Evolutionary conservation across 257 asterid species (phyloP).

Genomic region (Avicennia marina): DNA sequence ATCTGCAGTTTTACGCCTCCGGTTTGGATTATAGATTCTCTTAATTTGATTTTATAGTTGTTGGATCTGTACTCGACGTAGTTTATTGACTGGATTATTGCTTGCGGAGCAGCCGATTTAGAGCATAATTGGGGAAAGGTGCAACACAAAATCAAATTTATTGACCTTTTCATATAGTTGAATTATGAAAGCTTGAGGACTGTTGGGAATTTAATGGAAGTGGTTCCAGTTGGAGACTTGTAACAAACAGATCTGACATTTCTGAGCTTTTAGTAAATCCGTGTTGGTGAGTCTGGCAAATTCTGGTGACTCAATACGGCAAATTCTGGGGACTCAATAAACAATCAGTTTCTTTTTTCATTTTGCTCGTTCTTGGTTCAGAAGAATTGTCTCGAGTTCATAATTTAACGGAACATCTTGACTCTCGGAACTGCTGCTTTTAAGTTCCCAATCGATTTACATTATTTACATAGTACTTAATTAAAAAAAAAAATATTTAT

Average conservation of each 20-base stretch:
- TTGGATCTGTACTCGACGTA: conserved; percentile 13
- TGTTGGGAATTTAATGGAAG: not conserved
- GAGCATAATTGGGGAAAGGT: not conserved
- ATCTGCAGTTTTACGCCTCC: conserved; percentile 2
- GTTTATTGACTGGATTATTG: not conserved
- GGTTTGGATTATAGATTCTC: not conserved
- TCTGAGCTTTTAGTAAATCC: not conserved
- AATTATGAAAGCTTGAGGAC: not conserved
- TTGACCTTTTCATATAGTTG: not conserved
- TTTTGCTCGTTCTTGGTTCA: not conserved
- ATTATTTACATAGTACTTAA: no score
- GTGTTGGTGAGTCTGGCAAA: no score
- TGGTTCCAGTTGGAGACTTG: conserved; percentile 9
- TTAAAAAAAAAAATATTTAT: no score
- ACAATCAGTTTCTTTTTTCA: no score
- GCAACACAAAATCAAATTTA: not conserved
- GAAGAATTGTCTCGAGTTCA: not conserved
- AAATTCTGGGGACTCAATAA: no score
- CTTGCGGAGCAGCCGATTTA: not conserved
- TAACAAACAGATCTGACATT: not conserved
- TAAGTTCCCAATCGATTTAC: not conserved
- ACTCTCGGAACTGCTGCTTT: not conserved
- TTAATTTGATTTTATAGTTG: not conserved
- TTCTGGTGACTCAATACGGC: no score
- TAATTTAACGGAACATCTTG: not conserved